Conservation (phyloP, 768 basidiomycete species). For the Phallus indusiatus region DNA sequence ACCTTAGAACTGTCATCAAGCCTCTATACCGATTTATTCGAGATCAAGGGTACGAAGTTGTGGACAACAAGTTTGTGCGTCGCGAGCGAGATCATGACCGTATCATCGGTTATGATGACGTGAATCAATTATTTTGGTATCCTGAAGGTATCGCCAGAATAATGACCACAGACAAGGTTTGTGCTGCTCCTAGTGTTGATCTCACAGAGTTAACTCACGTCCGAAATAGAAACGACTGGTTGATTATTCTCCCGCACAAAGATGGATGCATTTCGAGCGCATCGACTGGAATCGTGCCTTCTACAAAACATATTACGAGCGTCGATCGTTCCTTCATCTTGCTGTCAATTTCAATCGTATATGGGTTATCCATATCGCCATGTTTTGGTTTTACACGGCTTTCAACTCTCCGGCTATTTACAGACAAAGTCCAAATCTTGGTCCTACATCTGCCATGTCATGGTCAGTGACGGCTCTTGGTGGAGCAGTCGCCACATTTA, state of each 20-base stretch:
- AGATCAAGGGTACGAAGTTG: conserved; percentile 95
- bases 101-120: conserved; percentile 98
- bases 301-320: conserved; percentile 99
- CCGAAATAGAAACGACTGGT: conserved; percentile 72
- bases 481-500: conserved; percentile 89
- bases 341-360: conserved; percentile 99
- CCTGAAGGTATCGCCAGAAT: conserved; percentile 96
- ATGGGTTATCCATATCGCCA: conserved; percentile 93
- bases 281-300: conserved; percentile 96
- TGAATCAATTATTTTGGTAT: conserved; percentile 99
- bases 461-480: conserved; percentile 95
- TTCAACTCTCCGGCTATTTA: conserved; percentile 90
- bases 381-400: conserved; percentile 95
- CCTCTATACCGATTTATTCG: conserved; percentile 94
- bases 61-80: conserved; percentile 90
- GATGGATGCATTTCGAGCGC: conserved; percentile 95
- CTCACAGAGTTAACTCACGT: background rate
- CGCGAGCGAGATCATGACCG: conserved; percentile 87
- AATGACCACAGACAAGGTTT: conserved; percentile 77
- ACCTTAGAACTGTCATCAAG: conserved; percentile 81
- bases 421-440: conserved; percentile 34
- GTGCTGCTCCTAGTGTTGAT: conserved; percentile 1
- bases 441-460: conserved; percentile 65
- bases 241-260: conserved; percentile 81
- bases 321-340: conserved; percentile 92